phyloP scores from a whole-genome alignment of 2,329 filamentous ascomycete genomes.

The Clonostachys sp. region DNA sequence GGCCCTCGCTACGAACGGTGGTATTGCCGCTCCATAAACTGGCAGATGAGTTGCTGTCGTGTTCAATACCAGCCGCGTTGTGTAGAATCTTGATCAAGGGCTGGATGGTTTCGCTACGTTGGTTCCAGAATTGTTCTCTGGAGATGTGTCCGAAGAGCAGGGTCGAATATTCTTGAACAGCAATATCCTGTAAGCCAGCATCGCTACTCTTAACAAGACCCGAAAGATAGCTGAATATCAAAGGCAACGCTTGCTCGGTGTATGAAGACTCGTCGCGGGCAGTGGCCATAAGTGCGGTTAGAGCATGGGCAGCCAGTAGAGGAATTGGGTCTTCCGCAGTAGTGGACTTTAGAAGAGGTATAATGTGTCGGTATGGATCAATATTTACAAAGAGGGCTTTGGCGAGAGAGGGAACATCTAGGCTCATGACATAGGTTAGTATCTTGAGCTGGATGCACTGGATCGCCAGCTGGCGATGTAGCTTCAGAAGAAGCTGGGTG shows the following conservation, averaged over 20 bases:
- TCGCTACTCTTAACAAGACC: conserved; percentile 80
- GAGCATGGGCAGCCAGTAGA: conserved; percentile 81
- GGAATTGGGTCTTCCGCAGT: conserved; percentile 74
- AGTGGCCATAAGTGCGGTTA: conserved; percentile 72
- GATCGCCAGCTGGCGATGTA: no score
- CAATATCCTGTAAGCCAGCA: conserved; percentile 89
- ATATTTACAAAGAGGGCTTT: conserved; percentile 70
- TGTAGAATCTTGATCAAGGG: conserved; percentile 80
- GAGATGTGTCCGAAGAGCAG: conserved; percentile 72
- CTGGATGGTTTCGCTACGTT: conserved; percentile 77
- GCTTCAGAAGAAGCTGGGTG: background rate
- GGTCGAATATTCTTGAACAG: conserved; percentile 84
- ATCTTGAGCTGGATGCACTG: no score
- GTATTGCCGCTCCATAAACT: conserved; percentile 56
- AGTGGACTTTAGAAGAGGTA: conserved; percentile 82
- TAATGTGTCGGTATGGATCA: conserved; percentile 76
- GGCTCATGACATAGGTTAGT: background rate
- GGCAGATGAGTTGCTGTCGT: conserved; percentile 58
- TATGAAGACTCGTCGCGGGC: conserved; percentile 59
- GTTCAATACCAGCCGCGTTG: conserved; percentile 68
- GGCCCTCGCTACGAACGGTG: conserved; percentile 51
- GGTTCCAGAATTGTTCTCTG: conserved; percentile 84
- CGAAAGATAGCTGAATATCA: conserved; percentile 82
- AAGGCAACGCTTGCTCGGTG: conserved; percentile 72
- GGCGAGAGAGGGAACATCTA: conserved; percentile 77